Percentiles rank a stretch among this genome's conserved stretches.
Conservation (phyloP, 1,284 basidiomycete genomes). For the Ganoderma sp. region DNA sequence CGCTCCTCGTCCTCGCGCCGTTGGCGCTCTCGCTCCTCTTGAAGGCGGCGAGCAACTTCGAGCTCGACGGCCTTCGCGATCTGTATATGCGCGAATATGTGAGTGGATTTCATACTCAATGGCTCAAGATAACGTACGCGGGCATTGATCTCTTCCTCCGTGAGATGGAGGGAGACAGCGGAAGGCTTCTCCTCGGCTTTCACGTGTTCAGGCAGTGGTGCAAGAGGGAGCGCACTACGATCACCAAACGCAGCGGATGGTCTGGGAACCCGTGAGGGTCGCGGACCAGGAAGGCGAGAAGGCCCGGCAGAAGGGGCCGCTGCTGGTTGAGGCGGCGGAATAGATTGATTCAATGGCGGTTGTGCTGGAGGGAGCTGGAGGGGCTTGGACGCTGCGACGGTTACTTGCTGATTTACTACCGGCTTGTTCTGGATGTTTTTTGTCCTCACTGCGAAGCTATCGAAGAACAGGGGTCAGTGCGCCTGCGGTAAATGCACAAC, state of each 20-base stretch:
- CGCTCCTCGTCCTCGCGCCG: slow-evolving; percentile 34
- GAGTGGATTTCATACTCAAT: not conserved
- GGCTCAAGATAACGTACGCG: slow-evolving; percentile 50
- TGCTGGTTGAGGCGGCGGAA: slow-evolving; percentile 40
- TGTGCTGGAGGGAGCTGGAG: slow-evolving; percentile 56
- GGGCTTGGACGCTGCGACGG: slow-evolving; percentile 56
- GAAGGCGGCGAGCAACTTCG: slow-evolving; percentile 70
- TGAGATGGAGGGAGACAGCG: slow-evolving; percentile 41
- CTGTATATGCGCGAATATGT: slow-evolving; percentile 41
- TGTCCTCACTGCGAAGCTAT: slow-evolving; percentile 77
- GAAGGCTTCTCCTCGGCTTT: slow-evolving; percentile 14
- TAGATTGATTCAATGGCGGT: slow-evolving; percentile 49
- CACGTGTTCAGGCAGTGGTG: slow-evolving; percentile 3
- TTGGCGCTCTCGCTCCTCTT: slow-evolving; percentile 57
- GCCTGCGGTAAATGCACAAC: not conserved
- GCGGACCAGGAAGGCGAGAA: slow-evolving; percentile 29
- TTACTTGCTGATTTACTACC: slow-evolving; percentile 66
- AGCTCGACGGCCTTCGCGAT: slow-evolving; percentile 74
- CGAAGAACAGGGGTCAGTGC: slow-evolving; percentile 10
- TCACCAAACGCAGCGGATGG: slow-evolving; percentile 29
- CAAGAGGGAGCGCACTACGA: slow-evolving; percentile 25
- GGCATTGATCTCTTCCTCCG: slow-evolving; percentile 74
- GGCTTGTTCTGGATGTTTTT: slow-evolving; percentile 83
- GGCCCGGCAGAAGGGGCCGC: not conserved
- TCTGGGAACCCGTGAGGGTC: slow-evolving; percentile 43